Percentiles rank a stretch among this genome's conserved stretches.
Evolutionary conservation across 2,329 filamentous ascomycete genomes (phyloP).

Genomic region (Xylaria multiplex): DNA sequence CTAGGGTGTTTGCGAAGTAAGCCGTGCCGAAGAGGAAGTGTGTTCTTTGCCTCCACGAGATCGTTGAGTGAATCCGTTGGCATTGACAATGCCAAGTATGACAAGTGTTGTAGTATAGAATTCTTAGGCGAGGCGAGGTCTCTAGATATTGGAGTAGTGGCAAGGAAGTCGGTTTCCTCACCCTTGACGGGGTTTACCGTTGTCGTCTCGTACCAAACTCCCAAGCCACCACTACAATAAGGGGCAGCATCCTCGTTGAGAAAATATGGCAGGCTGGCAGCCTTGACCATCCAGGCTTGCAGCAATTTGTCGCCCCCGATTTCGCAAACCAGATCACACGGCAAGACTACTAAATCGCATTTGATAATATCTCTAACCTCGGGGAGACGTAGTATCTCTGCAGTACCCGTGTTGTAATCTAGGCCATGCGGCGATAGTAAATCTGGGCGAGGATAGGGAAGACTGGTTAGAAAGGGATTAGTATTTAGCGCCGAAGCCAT

Average conservation of each 20-base stretch:
- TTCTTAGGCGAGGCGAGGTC: slow-evolving; percentile 67
- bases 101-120: slow-evolving; percentile 73
- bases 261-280: slow-evolving; percentile 73
- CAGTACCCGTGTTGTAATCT: slow-evolving; percentile 87
- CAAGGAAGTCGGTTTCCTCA: slow-evolving; percentile 93
- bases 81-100: slow-evolving; percentile 85
- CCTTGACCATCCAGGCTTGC: slow-evolving; percentile 91
- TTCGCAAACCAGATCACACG: slow-evolving; percentile 94
- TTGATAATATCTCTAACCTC: slow-evolving; percentile 83
- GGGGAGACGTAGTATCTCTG: slow-evolving; percentile 84
- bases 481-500: slow-evolving; percentile 77
- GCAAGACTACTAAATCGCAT: slow-evolving; percentile 87
- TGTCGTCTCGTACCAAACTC: slow-evolving; percentile 92
- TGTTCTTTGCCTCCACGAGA: slow-evolving; percentile 77
- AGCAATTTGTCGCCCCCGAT: slow-evolving; percentile 83
- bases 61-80: slow-evolving; percentile 92
- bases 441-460: slow-evolving; percentile 78
- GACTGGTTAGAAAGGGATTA: slow-evolving; percentile 78
- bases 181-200: slow-evolving; percentile 79
- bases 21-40: slow-evolving; percentile 78
- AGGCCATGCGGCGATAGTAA: slow-evolving; percentile 80
- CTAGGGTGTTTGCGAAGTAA: slow-evolving; percentile 79
- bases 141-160: slow-evolving; percentile 73
- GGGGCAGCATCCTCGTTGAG: slow-evolving; percentile 58
- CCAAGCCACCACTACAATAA: slow-evolving; percentile 77